phyloP scores from a whole-genome alignment of 805 yeast genomes.

The Ogataea siamensis region DNA sequence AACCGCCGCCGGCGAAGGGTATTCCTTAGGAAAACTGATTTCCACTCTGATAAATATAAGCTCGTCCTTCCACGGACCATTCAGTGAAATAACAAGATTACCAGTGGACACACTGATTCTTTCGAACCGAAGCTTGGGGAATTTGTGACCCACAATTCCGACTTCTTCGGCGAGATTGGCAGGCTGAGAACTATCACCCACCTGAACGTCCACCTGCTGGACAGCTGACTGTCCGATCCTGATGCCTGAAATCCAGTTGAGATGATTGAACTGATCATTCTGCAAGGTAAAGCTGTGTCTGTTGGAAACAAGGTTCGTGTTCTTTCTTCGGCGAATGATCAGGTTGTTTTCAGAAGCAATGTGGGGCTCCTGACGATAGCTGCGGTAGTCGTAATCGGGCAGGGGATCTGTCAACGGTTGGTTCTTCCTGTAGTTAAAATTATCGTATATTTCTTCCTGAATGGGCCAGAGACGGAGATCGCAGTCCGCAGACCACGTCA shows the following conservation, averaged over 20 bases:
- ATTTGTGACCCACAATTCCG: slow-evolving; percentile 80
- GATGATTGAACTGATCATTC: slow-evolving; percentile 53
- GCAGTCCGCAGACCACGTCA: slow-evolving; percentile 91
- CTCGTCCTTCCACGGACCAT: slow-evolving; percentile 70
- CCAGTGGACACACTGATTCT: slow-evolving; percentile 88
- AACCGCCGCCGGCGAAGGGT: slow-evolving; percentile 53
- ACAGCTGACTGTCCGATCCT: slow-evolving; percentile 60
- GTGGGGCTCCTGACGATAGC: slow-evolving; percentile 54
- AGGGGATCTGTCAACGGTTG: slow-evolving; percentile 35
- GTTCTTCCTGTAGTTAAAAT: slow-evolving; percentile 42
- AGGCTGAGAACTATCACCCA: slow-evolving; percentile 37
- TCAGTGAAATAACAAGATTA: slow-evolving; percentile 66
- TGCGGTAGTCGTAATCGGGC: slow-evolving; percentile 36
- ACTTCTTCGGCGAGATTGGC: slow-evolving; percentile 89
- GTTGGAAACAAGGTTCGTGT: slow-evolving; percentile 19
- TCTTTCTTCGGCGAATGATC: slow-evolving; percentile 22
- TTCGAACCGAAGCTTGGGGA: slow-evolving; percentile 84
- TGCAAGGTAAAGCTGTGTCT: slow-evolving; percentile 35
- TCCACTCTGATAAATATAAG: slow-evolving; percentile 67
- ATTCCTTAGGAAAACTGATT: slow-evolving; percentile 66
- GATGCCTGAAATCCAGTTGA: slow-evolving; percentile 93
- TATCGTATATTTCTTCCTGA: slow-evolving; percentile 45
- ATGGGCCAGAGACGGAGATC: slow-evolving; percentile 83
- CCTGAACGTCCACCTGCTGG: slow-evolving; percentile 31
- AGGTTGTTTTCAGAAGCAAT: slow-evolving; percentile 22